Percentiles rank a stretch among this genome's conserved stretches.
These are phyloP conservation scores for Spergularia marina DNA, from an alignment of 148 eudicot species.

Conservation along the genomic window DNA sequence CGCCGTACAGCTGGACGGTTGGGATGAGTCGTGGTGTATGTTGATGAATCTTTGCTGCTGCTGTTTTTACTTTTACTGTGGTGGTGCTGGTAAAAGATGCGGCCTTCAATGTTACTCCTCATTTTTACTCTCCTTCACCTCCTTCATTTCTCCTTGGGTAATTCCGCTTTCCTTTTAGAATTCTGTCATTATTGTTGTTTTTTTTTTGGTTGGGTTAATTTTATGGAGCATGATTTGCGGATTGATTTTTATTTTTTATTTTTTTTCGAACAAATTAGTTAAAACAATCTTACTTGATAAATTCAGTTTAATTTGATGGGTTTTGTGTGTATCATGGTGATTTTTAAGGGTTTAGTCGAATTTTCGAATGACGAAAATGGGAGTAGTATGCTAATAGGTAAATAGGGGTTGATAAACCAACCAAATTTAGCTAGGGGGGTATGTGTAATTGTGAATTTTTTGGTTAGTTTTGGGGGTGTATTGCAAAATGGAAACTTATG, in stretches of 20 bases:
- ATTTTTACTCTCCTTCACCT: constrained; percentile 5
- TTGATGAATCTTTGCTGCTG: neutral
- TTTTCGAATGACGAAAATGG: too few relatives aligned
- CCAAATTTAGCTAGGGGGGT: too few relatives aligned
- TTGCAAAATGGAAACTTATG: too few relatives aligned
- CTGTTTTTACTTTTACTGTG: neutral
- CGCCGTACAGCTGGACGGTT: neutral
- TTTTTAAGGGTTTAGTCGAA: neutral
- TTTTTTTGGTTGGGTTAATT: neutral
- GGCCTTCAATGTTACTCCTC: constrained; percentile 19
- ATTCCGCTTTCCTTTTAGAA: neutral
- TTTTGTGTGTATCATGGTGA: neutral
- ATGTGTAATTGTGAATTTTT: too few relatives aligned
- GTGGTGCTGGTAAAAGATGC: constrained; percentile 20
- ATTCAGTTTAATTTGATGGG: too few relatives aligned
- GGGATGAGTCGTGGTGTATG: neutral
- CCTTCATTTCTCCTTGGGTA: constrained; percentile 15
- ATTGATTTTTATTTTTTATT: too few relatives aligned
- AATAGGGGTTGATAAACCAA: too few relatives aligned
- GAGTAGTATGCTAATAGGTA: too few relatives aligned
- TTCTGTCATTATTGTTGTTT: neutral
- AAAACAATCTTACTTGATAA: too few relatives aligned
- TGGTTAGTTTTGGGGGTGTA: too few relatives aligned
- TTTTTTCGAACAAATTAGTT: too few relatives aligned
- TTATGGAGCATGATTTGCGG: neutral